These are phyloP conservation scores for Parastagonospora nodorum DNA, from an alignment of 2,329 filamentous ascomycete species.

Conservation along the genomic window DNA sequence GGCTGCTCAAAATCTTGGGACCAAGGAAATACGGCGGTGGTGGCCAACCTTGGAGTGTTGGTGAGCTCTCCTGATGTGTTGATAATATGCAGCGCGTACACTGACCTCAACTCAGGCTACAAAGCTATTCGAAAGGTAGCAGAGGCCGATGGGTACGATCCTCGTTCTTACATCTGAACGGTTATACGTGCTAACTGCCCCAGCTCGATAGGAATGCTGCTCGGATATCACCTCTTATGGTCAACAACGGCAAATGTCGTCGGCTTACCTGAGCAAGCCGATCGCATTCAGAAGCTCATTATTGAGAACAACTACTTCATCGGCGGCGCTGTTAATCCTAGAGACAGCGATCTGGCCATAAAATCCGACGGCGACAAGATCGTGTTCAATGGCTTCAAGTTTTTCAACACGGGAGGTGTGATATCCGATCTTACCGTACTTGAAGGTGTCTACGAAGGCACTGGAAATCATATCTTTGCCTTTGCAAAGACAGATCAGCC, in stretches of 20 bases:
- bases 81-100: too few relatives aligned
- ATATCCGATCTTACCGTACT: constrained; percentile 69
- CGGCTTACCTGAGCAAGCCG: constrained; percentile 64
- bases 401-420: constrained; percentile 71
- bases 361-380: constrained; percentile 60
- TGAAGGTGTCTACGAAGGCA: constrained; percentile 65
- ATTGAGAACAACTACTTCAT: constrained; percentile 69
- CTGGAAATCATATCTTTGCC: constrained; percentile 66
- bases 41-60: constrained; percentile 58
- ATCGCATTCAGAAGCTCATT: constrained; percentile 62
- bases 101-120: constrained; percentile 48
- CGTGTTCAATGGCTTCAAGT: constrained; percentile 66
- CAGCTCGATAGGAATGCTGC: constrained; percentile 65
- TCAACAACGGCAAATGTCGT: constrained; percentile 65
- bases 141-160: constrained; percentile 62
- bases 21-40: constrained; percentile 59
- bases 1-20: constrained; percentile 57
- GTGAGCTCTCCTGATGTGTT: too few relatives aligned
- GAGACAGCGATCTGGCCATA: constrained; percentile 65
- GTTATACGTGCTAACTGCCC: neutral
- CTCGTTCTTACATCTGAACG: neutral
- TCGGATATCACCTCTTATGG: constrained; percentile 70
- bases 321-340: constrained; percentile 67
- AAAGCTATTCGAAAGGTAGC: constrained; percentile 66
- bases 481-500: constrained; percentile 63